Base-by-base conservation (phyloP, 352 stramenopile genomes). In the Pythium pyrilobum region DNA sequence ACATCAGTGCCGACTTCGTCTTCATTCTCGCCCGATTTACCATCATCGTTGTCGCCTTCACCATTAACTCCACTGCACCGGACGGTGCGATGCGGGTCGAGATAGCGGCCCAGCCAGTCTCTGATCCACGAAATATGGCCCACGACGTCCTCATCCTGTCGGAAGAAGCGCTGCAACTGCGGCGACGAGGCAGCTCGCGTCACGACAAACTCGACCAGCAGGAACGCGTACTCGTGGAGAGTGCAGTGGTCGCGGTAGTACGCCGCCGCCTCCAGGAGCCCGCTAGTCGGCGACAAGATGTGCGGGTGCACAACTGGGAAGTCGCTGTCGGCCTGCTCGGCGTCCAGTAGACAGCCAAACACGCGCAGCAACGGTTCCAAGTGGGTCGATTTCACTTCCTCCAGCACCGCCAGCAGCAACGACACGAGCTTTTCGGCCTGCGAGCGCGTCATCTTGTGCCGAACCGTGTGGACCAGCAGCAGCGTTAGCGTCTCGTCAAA, bases 221-320 rank as follows among this genome's bases (percentile, higher is more conserved):
- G 51, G 42, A 82, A 74, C 5, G 73, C 72, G 50, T 82, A 83
- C 31, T 75, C 55, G 33, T 71, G 70, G 4, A 72, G 57, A 3
- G 52, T 69, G 3, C 53, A 52, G 23, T 84, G 74, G 47, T 83
- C 74, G 43, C 75, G 69, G 41, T 87, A 89, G 57, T 87, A 91
- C 2, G 56, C 56, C 6, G 77, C 77, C 3, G 67, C 80, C 50
- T 91, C 77, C 0, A 91, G 59, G 16, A 87, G 23, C 0, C 77
- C 77, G 16, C 67, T 66, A 1, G 68, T 67, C 3, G 77, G 67
- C 0, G 76, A 91, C 28, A 87, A 76, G 8, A 91, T 34, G 20
- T 80, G 71, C n/a, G 58, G 54, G 42, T 85, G 70, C 23, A 77
- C 31, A 13, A 16, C 20, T 25, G 43, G 36, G 11, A 47, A 39